These are phyloP conservation scores for Colletotrichum graminicola DNA, from an alignment of 2,329 filamentous ascomycete species.

Conservation along the genomic window DNA sequence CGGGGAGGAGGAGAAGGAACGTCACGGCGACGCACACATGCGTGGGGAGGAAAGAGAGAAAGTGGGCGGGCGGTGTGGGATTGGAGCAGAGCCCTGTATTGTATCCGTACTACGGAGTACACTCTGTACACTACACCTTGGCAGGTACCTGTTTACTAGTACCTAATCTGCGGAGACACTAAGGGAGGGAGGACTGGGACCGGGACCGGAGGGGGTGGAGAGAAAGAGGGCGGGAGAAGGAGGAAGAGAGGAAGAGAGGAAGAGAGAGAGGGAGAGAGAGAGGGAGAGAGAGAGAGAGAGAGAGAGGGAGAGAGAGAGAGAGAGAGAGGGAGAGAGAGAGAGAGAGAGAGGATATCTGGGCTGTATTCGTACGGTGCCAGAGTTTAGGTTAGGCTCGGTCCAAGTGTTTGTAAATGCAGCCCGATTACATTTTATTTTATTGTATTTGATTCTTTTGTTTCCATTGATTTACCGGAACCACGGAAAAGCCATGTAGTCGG, in stretches of 20 bases:
- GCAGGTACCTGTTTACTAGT: too few relatives aligned
- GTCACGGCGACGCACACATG: conserved; percentile 16
- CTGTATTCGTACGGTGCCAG: conserved; percentile 5
- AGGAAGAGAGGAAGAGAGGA: too few relatives aligned
- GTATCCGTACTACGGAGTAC: too few relatives aligned
- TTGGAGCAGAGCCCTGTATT: not conserved
- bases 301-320: too few relatives aligned
- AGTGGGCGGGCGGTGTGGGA: conserved; percentile 22
- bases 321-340: too few relatives aligned
- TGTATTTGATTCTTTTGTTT: too few relatives aligned
- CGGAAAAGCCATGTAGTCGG: not conserved
- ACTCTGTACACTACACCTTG: not conserved
- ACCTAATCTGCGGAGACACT: too few relatives aligned
- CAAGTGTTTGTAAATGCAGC: conserved; percentile 15
- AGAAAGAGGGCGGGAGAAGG: not conserved
- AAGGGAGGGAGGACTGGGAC: not conserved
- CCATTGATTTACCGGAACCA: not conserved
- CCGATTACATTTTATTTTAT: not conserved
- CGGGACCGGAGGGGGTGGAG: not conserved
- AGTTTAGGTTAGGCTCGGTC: conserved; percentile 35
- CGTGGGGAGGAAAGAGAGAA: conserved; percentile 34
- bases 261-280: too few relatives aligned
- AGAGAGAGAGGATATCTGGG: not conserved
- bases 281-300: not conserved
- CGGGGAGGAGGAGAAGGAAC: conserved; percentile 31